Conservation (phyloP, 129 eudicot species). For the Pulicaria dysenterica region DNA sequence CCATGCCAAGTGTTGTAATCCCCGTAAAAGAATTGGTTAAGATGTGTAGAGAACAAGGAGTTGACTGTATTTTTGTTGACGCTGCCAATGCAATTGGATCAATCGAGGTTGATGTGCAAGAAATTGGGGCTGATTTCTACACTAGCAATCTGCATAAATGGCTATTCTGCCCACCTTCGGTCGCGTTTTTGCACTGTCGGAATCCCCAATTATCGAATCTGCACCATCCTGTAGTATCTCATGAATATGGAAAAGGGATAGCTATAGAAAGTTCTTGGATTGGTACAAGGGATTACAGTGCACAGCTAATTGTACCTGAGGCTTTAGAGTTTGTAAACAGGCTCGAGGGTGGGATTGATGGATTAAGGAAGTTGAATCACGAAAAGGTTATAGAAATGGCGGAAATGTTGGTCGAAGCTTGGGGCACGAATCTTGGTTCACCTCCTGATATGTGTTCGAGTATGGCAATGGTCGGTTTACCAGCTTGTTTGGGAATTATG, state of each 20-base stretch:
- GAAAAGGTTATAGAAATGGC: conserved; percentile 81
- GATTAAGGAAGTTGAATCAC: conserved; percentile 79
- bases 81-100: conserved; percentile 89
- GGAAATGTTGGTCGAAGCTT: conserved; percentile 66
- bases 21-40: conserved; percentile 76
- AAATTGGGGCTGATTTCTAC: conserved; percentile 86
- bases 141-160: conserved; percentile 90
- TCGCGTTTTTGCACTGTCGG: conserved; percentile 77
- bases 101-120: conserved; percentile 65
- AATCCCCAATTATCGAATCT: conserved; percentile 48
- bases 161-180: conserved; percentile 91
- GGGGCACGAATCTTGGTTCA: conserved; percentile 84
- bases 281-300: conserved; percentile 90
- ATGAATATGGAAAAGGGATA: conserved; percentile 82
- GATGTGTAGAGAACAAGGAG: conserved; percentile 77
- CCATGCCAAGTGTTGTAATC: conserved; percentile 86
- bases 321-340: conserved; percentile 71
- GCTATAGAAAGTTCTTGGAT: conserved; percentile 90
- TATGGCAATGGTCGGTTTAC: conserved; percentile 89
- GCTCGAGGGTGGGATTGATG: conserved; percentile 93
- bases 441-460: conserved; percentile 89
- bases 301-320: conserved; percentile 80
- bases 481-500: conserved; percentile 60
- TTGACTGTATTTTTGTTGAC: conserved; percentile 72
- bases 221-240: conserved; percentile 90